These are phyloP conservation scores for Hymenoscyphus fraxineus DNA, from an alignment of 2,329 filamentous ascomycete genomes.

Conservation along the genomic window DNA sequence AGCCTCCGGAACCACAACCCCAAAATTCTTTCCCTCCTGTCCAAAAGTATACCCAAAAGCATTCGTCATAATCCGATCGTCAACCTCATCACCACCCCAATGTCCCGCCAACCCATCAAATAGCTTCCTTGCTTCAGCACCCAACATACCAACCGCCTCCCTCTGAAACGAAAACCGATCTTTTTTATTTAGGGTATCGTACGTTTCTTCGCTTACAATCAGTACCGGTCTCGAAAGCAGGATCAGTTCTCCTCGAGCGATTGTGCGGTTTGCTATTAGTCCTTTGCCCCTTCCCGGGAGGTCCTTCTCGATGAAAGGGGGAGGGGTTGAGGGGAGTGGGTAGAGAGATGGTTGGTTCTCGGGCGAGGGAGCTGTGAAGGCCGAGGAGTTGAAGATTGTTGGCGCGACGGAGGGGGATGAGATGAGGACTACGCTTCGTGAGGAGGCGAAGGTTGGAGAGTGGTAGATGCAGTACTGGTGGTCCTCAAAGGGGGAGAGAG, in stretches of 20 bases:
- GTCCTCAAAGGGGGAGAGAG: neutral
- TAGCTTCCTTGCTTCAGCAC: neutral
- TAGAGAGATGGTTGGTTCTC: neutral
- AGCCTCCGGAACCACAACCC: slow-evolving; percentile 17
- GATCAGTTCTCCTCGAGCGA: slow-evolving; percentile 15
- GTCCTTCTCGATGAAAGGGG: slow-evolving; percentile 2
- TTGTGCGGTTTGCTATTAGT: slow-evolving; percentile 13
- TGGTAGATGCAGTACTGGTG: neutral
- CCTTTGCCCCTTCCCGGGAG: slow-evolving; percentile 15
- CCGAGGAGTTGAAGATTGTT: neutral
- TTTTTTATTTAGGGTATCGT: neutral
- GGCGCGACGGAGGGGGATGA: neutral
- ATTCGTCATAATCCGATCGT: slow-evolving; percentile 17
- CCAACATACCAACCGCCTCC: neutral
- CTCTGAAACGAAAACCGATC: slow-evolving; percentile 1
- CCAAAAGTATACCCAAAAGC: slow-evolving; percentile 12
- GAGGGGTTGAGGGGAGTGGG: neutral
- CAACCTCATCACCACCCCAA: slow-evolving; percentile 13
- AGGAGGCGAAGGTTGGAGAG: neutral
- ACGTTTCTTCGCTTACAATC: slow-evolving; percentile 10
- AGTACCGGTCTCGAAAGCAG: slow-evolving; percentile 11
- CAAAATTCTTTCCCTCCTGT: slow-evolving; percentile 7
- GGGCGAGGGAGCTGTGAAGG: neutral
- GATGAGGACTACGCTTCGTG: neutral
- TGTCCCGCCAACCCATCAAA: slow-evolving; percentile 14